Conservation (phyloP, 164 flowering plant species). For the Vitis cinerea region DNA sequence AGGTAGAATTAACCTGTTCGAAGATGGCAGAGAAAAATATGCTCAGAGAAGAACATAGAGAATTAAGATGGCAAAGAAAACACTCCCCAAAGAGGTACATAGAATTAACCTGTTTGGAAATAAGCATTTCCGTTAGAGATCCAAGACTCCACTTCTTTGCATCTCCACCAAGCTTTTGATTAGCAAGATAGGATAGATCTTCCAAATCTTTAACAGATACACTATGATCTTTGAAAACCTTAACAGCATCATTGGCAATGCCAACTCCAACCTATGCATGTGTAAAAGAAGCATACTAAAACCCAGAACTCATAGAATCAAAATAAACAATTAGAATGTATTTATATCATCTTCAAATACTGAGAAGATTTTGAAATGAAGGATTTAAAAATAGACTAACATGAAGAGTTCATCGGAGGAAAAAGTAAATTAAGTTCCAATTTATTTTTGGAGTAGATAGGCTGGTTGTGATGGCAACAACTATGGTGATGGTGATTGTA, state of each 20-base stretch:
- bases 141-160: constrained; percentile 59
- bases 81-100: background rate
- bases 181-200: constrained; percentile 72
- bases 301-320: background rate
- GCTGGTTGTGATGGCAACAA: no score
- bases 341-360: no score
- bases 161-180: constrained; percentile 55
- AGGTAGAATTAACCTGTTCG: no score
- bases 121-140: constrained; percentile 57
- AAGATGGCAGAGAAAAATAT: no score
- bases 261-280: constrained; percentile 70
- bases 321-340: background rate
- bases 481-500: no score
- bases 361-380: no score
- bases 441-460: no score
- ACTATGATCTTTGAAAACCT: constrained; percentile 60
- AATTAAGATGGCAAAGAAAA: background rate
- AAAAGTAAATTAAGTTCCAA: no score
- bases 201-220: constrained; percentile 48
- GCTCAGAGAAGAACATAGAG: background rate
- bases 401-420: no score
- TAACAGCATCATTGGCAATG: constrained; percentile 65
- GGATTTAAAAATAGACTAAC: no score
- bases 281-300: constrained; percentile 10
- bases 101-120: constrained; percentile 52